Evolutionary conservation across 179 eudicot species (phyloP).

Genomic region (Camellia oleifera): DNA sequence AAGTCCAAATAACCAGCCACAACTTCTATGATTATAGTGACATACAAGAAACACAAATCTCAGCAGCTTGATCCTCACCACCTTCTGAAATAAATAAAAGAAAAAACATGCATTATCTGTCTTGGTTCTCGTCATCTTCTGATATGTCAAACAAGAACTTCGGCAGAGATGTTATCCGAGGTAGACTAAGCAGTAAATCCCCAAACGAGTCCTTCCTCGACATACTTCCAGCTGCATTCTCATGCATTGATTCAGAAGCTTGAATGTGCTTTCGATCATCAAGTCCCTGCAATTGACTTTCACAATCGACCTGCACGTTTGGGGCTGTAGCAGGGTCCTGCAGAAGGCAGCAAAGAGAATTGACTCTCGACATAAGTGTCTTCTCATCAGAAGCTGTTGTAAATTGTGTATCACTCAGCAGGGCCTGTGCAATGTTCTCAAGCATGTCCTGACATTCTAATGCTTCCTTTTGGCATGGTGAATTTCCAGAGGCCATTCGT

Average conservation of each 20-base stretch:
- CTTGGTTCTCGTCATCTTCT: slow-evolving; percentile 40
- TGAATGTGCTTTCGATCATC: slow-evolving; percentile 3
- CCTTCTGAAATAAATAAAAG: slow-evolving; percentile 25
- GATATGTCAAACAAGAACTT: slow-evolving; percentile 53
- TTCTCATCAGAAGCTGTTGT: slow-evolving; percentile 57
- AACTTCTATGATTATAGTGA: background rate
- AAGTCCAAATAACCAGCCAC: background rate
- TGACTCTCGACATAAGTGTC: slow-evolving; percentile 72
- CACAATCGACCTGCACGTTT: slow-evolving; percentile 16
- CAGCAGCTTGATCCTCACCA: slow-evolving; percentile 18
- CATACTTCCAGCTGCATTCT: slow-evolving; percentile 27
- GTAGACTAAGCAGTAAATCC: slow-evolving; percentile 67
- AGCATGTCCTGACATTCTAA: slow-evolving; percentile 47
- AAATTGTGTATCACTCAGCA: slow-evolving; percentile 54
- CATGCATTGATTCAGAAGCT: slow-evolving; percentile 6
- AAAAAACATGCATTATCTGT: slow-evolving; percentile 21
- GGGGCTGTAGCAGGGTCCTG: slow-evolving; percentile 42
- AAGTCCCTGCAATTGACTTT: slow-evolving; percentile 14
- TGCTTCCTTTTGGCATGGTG: slow-evolving; percentile 31
- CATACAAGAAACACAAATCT: background rate
- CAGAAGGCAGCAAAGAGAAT: slow-evolving; percentile 78
- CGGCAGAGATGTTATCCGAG: slow-evolving; percentile 75
- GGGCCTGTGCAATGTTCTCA: slow-evolving; percentile 58
- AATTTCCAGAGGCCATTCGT: slow-evolving; percentile 44
- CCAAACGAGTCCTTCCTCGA: slow-evolving; percentile 68